Base-by-base conservation (phyloP, 2,329 filamentous ascomycete species). In the Pseudocercospora crystallina region DNA sequence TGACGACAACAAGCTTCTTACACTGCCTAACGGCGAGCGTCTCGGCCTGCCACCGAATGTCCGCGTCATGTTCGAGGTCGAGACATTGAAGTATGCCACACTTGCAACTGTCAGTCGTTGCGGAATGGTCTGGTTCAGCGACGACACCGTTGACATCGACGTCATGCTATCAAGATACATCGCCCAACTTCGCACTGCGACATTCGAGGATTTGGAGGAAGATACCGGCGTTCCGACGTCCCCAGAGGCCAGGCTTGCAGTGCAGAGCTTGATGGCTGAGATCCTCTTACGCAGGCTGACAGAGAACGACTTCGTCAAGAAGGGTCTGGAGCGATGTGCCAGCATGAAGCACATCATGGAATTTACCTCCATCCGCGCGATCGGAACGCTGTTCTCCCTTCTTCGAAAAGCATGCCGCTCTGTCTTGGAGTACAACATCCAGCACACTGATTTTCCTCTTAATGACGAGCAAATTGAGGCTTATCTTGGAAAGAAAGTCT, bases 71-170 rank as follows among this genome's bases (percentile, higher is more conserved):
- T 99, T 99, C 65, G 94, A 99, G 75, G 94, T 99, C 32, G 95
- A 99, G 74, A 97, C 86, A 2, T 79, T 99, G 53, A 96, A 95
- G 68, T 99, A 99, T 68, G 94, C 94, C 33, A 99, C 94, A 0
- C 82, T 99, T 38, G 94, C 94, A 49, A 99, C 94, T n/a, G 94
- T 99, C 66, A 95, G 89, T 84, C 90, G 94, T 74, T 99, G 94
- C 70, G 94, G 94, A 80, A 99, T 99, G 94, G 95, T 99, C 11
- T 99, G 94, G 94, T 99, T 97, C 75, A 99, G 90, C 68, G 92
- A 96, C 64, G 95, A 99, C 66, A 97, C 91, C 26, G 92, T 99
- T 35, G 92, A 90, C 30, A 83, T 92, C 1, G 82, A 81, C 59
- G 96, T 99, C 87, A 88, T 97, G 84, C 86, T 97, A 35, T 79